Conservation (phyloP, 805 yeast species). For the Candida incommunis region DNA sequence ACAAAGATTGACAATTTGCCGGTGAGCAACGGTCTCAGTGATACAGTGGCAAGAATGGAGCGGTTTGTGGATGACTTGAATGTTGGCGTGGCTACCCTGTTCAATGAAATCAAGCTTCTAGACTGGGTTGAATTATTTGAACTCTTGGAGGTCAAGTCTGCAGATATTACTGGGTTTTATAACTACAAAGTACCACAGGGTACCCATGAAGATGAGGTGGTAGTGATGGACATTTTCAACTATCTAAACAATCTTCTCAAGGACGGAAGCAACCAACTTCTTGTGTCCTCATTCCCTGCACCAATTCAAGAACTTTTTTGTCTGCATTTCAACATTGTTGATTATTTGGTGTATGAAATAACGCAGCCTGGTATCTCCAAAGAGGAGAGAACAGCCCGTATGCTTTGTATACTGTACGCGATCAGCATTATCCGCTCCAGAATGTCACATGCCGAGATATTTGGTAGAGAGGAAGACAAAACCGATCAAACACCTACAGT, state of each 20-base stretch:
- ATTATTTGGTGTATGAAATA: conserved; percentile 49
- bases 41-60: conserved; percentile 26
- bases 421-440: conserved; percentile 51
- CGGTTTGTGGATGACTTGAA: conserved; percentile 53
- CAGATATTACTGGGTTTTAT: conserved; percentile 44
- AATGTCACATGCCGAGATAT: conserved; percentile 43
- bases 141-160: conserved; percentile 53
- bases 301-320: conserved; percentile 52
- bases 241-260: conserved; percentile 49
- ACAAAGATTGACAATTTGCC: conserved; percentile 9
- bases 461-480: conserved; percentile 22
- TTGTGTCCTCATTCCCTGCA: conserved; percentile 44
- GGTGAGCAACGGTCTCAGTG: conserved; percentile 6
- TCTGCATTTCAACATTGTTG: conserved; percentile 52
- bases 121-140: conserved; percentile 77
- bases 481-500: conserved; percentile 23
- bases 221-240: conserved; percentile 51
- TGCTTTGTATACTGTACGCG: conserved; percentile 54
- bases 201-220: conserved; percentile 36
- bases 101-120: conserved; percentile 39
- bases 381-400: conserved; percentile 49
- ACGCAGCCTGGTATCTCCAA: conserved; percentile 43
- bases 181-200: conserved; percentile 32
- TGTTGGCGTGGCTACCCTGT: conserved; percentile 40
- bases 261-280: conserved; percentile 29